Evolutionary conservation across 1,284 basidiomycete species (phyloP).

Genomic region (Leccinum fallax): DNA sequence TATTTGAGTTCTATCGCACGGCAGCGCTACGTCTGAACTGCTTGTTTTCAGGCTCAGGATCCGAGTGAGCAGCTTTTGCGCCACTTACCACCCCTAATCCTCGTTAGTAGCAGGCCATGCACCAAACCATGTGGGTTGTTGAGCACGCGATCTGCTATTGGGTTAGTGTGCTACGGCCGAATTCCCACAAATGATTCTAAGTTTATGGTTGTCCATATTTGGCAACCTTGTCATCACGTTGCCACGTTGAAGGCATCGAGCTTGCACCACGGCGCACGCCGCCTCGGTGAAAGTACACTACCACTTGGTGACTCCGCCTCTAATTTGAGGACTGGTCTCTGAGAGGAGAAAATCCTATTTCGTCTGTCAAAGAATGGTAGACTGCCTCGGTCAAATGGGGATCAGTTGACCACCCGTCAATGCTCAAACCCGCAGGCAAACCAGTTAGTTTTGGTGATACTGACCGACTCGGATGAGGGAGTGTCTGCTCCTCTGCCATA

Average conservation of each 20-base stretch:
- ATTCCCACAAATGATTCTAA: background rate
- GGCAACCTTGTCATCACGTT: background rate
- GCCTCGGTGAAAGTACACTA: background rate
- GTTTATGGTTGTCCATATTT: background rate
- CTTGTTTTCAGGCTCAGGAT: slow-evolving; percentile 1
- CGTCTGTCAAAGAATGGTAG: background rate
- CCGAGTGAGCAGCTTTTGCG: background rate
- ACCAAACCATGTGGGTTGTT: background rate
- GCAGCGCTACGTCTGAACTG: background rate
- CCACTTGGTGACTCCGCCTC: background rate
- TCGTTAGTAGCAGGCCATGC: background rate
- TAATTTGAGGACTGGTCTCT: background rate
- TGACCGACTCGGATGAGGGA: slow-evolving; percentile 9
- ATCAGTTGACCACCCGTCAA: background rate
- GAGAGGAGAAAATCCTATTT: background rate
- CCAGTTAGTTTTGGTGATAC: background rate
- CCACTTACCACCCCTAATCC: background rate
- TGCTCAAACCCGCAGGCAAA: background rate
- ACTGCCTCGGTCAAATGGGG: background rate
- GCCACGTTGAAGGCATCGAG: background rate
- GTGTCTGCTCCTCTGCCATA: slow-evolving; percentile 11
- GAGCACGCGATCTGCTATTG: background rate
- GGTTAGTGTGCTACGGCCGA: background rate
- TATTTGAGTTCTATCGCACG: background rate
- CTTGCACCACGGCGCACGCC: background rate